Evolutionary conservation across 306 rosid species (phyloP).

Genomic region (Trifolium dubium): DNA sequence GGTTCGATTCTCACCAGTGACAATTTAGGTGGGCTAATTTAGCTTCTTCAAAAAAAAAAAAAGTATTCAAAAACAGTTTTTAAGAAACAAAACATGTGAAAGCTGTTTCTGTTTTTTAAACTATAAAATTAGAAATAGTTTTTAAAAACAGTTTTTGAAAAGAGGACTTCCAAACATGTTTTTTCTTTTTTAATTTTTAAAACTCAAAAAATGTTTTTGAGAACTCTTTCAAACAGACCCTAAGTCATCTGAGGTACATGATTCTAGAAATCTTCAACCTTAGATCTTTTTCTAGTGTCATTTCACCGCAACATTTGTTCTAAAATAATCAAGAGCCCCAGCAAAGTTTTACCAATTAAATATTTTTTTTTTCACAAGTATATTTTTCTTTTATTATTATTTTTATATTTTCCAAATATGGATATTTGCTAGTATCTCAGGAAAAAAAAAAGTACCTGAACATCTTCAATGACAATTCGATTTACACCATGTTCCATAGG

Average conservation of each 20-base stretch:
- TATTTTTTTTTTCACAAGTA: not conserved
- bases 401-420: slow-evolving; percentile 17
- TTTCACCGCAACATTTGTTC: not conserved
- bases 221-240: too few relatives aligned
- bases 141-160: too few relatives aligned
- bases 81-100: too few relatives aligned
- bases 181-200: too few relatives aligned
- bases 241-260: not conserved
- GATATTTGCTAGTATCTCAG: slow-evolving; percentile 25
- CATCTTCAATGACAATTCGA: slow-evolving; percentile 98
- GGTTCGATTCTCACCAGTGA: too few relatives aligned
- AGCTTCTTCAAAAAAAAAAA: too few relatives aligned
- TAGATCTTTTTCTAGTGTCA: not conserved
- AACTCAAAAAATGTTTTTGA: too few relatives aligned
- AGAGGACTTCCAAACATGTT: too few relatives aligned
- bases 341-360: not conserved
- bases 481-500: slow-evolving; percentile 99
- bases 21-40: too few relatives aligned
- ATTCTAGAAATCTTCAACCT: slow-evolving; percentile 6
- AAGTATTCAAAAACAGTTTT: too few relatives aligned
- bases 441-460: slow-evolving; percentile 67
- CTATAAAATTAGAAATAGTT: too few relatives aligned
- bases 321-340: not conserved
- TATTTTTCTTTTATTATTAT: not conserved
- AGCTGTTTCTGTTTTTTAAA: too few relatives aligned